Evolutionary conservation across 2,329 filamentous ascomycete genomes (phyloP).

Genomic region (Ceratocystis eucalypticola): DNA sequence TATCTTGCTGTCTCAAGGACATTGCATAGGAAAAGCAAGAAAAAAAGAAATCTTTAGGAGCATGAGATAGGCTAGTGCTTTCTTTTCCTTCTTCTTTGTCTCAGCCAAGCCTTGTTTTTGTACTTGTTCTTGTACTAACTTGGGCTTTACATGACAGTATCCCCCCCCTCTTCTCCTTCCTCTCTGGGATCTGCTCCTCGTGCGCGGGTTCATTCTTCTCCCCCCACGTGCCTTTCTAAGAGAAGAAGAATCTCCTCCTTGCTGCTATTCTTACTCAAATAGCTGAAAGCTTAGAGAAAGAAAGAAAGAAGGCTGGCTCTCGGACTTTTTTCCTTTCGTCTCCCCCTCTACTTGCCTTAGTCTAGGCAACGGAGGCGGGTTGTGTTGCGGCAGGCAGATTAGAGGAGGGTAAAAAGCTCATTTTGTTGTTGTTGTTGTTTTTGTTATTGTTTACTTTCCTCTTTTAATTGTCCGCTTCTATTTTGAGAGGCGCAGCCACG

Average conservation of each 20-base stretch:
- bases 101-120: background rate
- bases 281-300: background rate
- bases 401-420: background rate
- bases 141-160: background rate
- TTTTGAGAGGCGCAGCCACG: background rate
- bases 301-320: background rate
- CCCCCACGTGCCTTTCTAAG: background rate
- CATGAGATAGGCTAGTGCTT: background rate
- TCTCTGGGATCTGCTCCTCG: background rate
- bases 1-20: too few species aligned
- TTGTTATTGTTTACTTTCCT: background rate
- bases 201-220: background rate
- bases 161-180: background rate
- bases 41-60: background rate
- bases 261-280: background rate
- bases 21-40: too few species aligned
- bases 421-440: background rate
- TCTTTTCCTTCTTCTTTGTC: background rate
- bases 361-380: too few species aligned
- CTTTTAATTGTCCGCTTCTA: background rate
- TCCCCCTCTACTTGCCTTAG: background rate
- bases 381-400: too few species aligned
- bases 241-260: background rate
- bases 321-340: background rate
- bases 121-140: background rate